Evolutionary conservation across 768 basidiomycete genomes (phyloP).

Genomic region (Boletus vinaceobasis): DNA sequence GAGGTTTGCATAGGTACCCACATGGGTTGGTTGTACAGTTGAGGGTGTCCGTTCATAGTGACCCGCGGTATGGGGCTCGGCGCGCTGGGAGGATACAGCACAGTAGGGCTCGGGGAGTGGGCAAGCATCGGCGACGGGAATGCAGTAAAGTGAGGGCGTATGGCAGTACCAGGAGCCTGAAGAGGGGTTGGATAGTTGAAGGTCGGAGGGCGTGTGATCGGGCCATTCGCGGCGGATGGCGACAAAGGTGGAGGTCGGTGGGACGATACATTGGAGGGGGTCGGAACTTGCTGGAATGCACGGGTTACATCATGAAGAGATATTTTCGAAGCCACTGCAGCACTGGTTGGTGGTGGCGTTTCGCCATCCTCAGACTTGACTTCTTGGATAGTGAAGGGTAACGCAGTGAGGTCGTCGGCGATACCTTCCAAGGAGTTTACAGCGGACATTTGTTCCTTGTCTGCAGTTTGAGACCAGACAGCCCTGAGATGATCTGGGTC

Average conservation of each 20-base stretch:
- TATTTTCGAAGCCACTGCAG: conserved; percentile 64
- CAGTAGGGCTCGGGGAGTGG: conserved; percentile 64
- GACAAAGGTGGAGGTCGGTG: conserved; percentile 50
- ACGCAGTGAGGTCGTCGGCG: conserved; percentile 72
- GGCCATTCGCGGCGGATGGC: conserved; percentile 41
- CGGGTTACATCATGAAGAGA: conserved; percentile 79
- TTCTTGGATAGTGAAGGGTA: conserved; percentile 80
- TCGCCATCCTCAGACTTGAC: conserved; percentile 85
- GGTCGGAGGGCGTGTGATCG: conserved; percentile 25
- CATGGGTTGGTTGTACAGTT: conserved; percentile 58
- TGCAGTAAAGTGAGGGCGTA: conserved; percentile 54
- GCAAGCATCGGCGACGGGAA: conserved; percentile 72
- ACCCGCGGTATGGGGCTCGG: conserved; percentile 66
- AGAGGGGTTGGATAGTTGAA: conserved; percentile 37
- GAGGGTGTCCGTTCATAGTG: conserved; percentile 58
- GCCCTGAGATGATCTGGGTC: conserved; percentile 85
- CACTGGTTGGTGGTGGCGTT: conserved; percentile 65
- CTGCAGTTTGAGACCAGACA: conserved; percentile 77
- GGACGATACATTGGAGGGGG: conserved; percentile 46
- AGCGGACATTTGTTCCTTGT: conserved; percentile 60
- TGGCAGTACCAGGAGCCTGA: conserved; percentile 41
- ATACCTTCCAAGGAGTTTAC: conserved; percentile 84
- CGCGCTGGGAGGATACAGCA: conserved; percentile 62
- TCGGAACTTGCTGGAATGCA: conserved; percentile 83
- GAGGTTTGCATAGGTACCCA: conserved; percentile 57